phyloP scores from a whole-genome alignment of 225 moss, liverwort and hornwort species.

The Pseudoscleropodium purum region DNA sequence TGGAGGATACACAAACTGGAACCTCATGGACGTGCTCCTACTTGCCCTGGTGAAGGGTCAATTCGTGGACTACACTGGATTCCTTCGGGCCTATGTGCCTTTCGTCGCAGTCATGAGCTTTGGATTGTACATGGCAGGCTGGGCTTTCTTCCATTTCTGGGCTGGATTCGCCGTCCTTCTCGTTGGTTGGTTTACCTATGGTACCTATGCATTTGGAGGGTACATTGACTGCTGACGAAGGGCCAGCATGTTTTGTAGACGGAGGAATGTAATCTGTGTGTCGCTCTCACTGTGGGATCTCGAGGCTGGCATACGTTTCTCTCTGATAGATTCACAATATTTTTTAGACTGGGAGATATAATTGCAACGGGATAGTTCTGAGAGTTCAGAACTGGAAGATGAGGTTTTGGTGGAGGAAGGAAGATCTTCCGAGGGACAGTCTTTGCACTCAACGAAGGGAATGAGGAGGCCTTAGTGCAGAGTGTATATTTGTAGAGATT shows the following conservation, averaged over 20 bases:
- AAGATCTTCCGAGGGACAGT: background rate
- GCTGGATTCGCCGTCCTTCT: slow-evolving; percentile 53
- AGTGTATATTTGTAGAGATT: background rate
- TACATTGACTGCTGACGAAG: slow-evolving; percentile 36
- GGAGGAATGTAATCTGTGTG: background rate
- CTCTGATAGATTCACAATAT: no score
- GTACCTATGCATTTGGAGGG: slow-evolving; percentile 47
- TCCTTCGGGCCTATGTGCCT: slow-evolving; percentile 60
- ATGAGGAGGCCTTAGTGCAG: background rate
- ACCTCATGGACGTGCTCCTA: slow-evolving; percentile 59
- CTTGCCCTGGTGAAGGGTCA: slow-evolving; percentile 52
- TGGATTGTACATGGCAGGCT: slow-evolving; percentile 64
- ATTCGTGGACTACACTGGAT: slow-evolving; percentile 47
- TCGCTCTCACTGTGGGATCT: background rate
- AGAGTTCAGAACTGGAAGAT: background rate
- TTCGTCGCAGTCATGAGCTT: slow-evolving; percentile 57
- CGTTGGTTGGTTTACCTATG: slow-evolving; percentile 58
- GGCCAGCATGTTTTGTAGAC: no score
- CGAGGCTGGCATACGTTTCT: background rate
- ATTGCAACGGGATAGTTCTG: background rate
- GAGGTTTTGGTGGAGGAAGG: background rate
- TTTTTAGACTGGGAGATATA: background rate
- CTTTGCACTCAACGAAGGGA: background rate
- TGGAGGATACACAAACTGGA: slow-evolving; percentile 64
- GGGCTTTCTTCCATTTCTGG: slow-evolving; percentile 82